Evolutionary conservation across 768 basidiomycete genomes (phyloP), one percentile per base, ranked within the genome.

Genomic region (Amylocystis lapponica): DNA sequence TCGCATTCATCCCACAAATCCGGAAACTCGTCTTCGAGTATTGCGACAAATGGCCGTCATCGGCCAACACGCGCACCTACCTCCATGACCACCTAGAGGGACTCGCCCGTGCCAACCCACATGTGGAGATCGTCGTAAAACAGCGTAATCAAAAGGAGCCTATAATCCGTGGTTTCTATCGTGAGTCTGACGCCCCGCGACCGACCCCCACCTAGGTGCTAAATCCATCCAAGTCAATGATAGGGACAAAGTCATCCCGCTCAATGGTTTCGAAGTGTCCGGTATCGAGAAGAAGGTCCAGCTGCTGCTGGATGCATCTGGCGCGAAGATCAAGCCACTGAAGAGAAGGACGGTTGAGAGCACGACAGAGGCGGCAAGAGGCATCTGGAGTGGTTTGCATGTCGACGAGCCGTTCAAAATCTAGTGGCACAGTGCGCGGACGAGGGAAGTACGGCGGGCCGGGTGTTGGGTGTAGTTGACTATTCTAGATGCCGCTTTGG

Each of bases 361-460:
- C 57, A 78, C 75, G 22, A 81, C 83, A 38, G 86, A 88, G 66
- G 75, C 87, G 14, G 72, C 86, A 9, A 80, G 91, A 60, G 91
- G 91, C 41, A 87, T 93, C 50, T 93, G 89, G 90, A 86, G 83
- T 59, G 88, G 90, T 16, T 65, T 93, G 49, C 91, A 94, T 54
- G 85, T 85, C 51, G 77, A 81, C 54, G 76, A 81, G 43, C 81
- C 84, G 14, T 76, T 72, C 67, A 68, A 66, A 46, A 71, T 79
- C 58, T 74, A 52, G 61, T 9, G 22, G 17, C 32, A 29, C 36
- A 32, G 36, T 31, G 29, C 10, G n/a, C 10, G 29, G 29, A 30
- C 29, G 29, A 30, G 29, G n/a, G n/a, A n/a, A n/a, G n/a, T n/a
- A n/a, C n/a, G n/a, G n/a, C n/a, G n/a, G n/a, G n/a, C n/a, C n/a